A percentile compares a stretch with the other conserved stretches of the same genome.
phyloP scores from a whole-genome alignment of 176 grass and related monocot species.

The Triticum timopheevii region DNA sequence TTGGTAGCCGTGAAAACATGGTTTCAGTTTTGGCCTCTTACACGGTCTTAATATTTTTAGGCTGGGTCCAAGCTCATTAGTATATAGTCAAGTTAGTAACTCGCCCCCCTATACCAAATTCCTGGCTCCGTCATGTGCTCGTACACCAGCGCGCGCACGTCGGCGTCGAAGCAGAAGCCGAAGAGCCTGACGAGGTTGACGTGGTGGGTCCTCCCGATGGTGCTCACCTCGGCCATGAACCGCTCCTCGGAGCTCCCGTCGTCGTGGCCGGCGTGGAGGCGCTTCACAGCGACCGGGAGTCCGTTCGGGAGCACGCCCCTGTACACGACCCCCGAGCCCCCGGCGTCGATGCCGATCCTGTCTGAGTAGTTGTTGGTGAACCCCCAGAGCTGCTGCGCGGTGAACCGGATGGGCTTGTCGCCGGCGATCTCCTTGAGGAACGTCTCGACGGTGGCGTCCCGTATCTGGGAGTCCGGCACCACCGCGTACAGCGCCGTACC shows the following conservation, averaged over 20 bases:
- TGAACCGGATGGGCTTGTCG: conserved; percentile 1
- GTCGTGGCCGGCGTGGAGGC: neutral
- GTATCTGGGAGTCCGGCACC: neutral
- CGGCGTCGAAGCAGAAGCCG: conserved; percentile 44
- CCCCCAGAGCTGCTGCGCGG: neutral
- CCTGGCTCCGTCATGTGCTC: conserved; percentile 17
- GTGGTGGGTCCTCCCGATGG: neutral
- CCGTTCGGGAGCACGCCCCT: neutral
- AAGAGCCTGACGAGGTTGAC: neutral
- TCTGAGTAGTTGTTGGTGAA: neutral
- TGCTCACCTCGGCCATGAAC: neutral
- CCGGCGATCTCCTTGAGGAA: neutral
- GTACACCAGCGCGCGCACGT: conserved; percentile 41
- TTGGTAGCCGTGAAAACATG: too few species aligned
- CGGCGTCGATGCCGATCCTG: neutral
- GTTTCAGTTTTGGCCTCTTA: too few species aligned
- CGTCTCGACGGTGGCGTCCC: neutral
- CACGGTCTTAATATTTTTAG: too few species aligned
- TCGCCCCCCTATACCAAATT: too few species aligned
- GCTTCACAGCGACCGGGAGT: neutral
- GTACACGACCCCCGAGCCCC: neutral
- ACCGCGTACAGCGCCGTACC: neutral
- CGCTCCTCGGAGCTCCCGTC: neutral
- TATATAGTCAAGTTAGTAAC: too few species aligned
- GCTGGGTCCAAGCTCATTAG: too few species aligned